phyloP scores from a whole-genome alignment of 768 basidiomycete genomes.

The Tylopilus subfusipes region DNA sequence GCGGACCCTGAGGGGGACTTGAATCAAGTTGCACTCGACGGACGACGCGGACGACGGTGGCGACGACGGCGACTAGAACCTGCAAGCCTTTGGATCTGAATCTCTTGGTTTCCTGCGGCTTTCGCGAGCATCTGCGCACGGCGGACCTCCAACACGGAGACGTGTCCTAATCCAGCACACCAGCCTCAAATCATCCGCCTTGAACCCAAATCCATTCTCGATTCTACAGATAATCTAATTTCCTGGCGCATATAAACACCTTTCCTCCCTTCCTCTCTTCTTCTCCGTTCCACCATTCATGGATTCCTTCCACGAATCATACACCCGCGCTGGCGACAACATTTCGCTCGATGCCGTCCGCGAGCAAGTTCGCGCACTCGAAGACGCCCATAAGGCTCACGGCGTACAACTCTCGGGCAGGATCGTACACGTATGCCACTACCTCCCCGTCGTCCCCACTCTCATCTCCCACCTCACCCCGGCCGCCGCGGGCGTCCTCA shows the following conservation, averaged over 20 bases:
- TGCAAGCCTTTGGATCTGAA: not conserved
- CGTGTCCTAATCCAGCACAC: conserved; percentile 28
- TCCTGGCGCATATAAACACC: conserved; percentile 19
- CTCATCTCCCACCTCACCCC: conserved; percentile 41
- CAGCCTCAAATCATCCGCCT: conserved; percentile 18
- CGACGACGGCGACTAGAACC: not conserved
- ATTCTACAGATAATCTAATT: conserved; percentile 27
- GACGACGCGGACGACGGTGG: conserved; percentile 1
- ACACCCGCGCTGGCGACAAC: conserved; percentile 60
- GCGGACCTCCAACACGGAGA: not conserved
- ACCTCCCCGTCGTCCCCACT: conserved; percentile 75
- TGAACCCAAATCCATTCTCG: conserved; percentile 24
- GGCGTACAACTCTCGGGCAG: conserved; percentile 79
- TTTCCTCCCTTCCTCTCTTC: not conserved
- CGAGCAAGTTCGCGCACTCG: conserved; percentile 65
- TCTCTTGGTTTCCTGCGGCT: not conserved
- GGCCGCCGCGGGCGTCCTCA: conserved; percentile 47
- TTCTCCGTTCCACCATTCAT: conserved; percentile 33
- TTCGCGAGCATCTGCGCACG: not conserved
- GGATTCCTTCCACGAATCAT: conserved; percentile 74
- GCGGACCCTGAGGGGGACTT: too few species aligned
- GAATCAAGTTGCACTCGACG: too few species aligned
- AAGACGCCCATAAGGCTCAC: conserved; percentile 64
- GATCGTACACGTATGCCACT: conserved; percentile 89
- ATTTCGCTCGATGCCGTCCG: conserved; percentile 72